A percentile compares a stretch with the other conserved stretches of the same genome.
Conservation (phyloP, 768 basidiomycete species). For the Rhodotorula diobovata region DNA sequence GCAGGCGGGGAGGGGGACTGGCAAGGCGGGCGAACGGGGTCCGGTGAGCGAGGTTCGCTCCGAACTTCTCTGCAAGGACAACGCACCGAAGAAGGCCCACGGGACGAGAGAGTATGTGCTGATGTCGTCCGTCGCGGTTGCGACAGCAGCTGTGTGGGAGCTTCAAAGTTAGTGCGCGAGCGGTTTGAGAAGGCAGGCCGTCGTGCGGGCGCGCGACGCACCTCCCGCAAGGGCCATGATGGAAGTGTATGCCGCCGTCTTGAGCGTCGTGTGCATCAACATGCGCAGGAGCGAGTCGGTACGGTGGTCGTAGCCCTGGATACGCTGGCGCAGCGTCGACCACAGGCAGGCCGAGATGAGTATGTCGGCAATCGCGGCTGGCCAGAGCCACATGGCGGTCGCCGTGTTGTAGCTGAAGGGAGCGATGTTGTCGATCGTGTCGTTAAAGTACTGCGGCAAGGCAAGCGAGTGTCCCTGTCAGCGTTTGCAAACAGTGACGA, state of each 20-base stretch:
- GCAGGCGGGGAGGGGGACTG: conserved; percentile 13
- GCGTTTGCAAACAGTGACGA: no score
- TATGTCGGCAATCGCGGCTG: neutral
- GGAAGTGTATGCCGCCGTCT: conserved; percentile 5
- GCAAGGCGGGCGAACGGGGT: neutral
- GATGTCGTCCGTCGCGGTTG: neutral
- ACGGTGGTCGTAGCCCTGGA: neutral
- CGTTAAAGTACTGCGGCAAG: conserved; percentile 7
- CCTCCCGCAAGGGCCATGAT: conserved; percentile 6
- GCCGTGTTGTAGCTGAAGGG: neutral
- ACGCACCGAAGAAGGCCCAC: neutral
- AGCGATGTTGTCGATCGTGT: neutral
- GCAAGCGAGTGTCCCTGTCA: no score
- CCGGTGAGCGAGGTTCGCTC: neutral
- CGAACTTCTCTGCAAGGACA: no score
- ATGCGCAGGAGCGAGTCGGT: conserved; percentile 11
- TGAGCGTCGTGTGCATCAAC: conserved; percentile 3
- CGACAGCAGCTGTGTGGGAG: neutral
- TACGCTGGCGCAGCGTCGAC: conserved; percentile 4
- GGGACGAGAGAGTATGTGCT: neutral
- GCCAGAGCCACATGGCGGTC: conserved; percentile 8
- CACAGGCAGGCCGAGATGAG: conserved; percentile 2
- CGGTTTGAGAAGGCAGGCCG: neutral
- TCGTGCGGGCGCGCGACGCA: neutral
- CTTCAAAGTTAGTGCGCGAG: neutral